Evolutionary conservation across 345 rosid genomes (phyloP).

Genomic region (Populus ilicifolia): DNA sequence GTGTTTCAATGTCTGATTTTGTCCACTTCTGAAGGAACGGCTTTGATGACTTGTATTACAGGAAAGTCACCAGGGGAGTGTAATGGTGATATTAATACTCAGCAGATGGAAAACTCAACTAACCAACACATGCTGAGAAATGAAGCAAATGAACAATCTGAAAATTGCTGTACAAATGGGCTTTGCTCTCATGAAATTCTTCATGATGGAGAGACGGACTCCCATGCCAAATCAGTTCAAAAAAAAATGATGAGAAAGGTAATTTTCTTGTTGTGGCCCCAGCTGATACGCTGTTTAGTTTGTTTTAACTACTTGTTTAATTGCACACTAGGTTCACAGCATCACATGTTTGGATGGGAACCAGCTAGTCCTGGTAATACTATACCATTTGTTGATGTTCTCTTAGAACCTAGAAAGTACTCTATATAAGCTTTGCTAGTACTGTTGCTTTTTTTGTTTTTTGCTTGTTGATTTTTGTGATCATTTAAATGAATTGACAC

Average conservation of each 20-base stretch:
- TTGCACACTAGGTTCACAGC: conserved; percentile 4
- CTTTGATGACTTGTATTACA: conserved; percentile 33
- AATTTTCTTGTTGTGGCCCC: background rate
- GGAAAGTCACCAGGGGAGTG: conserved; percentile 37
- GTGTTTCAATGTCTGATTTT: conserved; percentile 2
- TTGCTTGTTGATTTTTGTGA: background rate
- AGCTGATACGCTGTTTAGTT: background rate
- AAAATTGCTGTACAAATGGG: conserved; percentile 46
- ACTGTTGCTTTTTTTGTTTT: background rate
- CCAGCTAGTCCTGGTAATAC: conserved; percentile 10
- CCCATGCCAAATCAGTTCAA: conserved; percentile 23
- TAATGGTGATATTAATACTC: conserved; percentile 28
- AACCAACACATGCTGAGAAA: conserved; percentile 31
- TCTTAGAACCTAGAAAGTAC: background rate
- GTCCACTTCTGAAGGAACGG: conserved; percentile 14
- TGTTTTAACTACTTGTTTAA: conserved; percentile 4
- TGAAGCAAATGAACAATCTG: conserved; percentile 37
- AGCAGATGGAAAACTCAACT: conserved; percentile 33
- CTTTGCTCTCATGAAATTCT: conserved; percentile 94
- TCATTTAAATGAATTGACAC: background rate
- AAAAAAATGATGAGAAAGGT: conserved; percentile 80
- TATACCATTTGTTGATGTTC: background rate
- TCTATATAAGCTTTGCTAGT: background rate
- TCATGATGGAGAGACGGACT: conserved; percentile 44
- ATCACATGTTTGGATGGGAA: conserved; percentile 7